Conservation (phyloP, 352 stramenopile species). For the Peronospora tabacina region DNA sequence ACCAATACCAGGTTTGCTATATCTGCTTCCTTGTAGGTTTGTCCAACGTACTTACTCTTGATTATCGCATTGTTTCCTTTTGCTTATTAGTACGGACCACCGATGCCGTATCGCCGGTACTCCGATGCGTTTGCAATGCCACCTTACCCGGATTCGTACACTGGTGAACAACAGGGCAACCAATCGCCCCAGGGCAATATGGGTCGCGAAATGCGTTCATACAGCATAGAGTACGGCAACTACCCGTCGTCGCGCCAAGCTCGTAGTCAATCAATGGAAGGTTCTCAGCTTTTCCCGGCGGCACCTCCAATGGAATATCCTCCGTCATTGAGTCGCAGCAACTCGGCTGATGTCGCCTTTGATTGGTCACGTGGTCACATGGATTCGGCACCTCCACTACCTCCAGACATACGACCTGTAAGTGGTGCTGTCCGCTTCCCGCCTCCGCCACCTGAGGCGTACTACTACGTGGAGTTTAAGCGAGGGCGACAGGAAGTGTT, state of each 20-base stretch:
- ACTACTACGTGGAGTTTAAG: constrained; percentile 96
- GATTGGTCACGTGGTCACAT: constrained; percentile 50
- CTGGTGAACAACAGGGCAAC: constrained; percentile 43
- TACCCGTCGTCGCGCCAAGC: constrained; percentile 48
- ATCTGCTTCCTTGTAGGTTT: background rate
- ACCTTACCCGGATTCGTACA: constrained; percentile 56
- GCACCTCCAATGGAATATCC: constrained; percentile 44
- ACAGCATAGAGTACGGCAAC: constrained; percentile 64
- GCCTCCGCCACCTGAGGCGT: constrained; percentile 60
- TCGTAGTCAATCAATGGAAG: constrained; percentile 73
- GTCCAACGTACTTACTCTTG: constrained; percentile 2
- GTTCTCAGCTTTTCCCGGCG: constrained; percentile 46
- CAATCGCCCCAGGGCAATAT: constrained; percentile 35
- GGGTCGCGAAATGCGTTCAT: constrained; percentile 55
- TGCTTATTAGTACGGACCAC: constrained; percentile 32
- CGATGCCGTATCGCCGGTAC: constrained; percentile 60
- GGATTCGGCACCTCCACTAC: constrained; percentile 46
- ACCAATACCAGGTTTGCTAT: constrained; percentile 52
- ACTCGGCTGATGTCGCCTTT: constrained; percentile 52
- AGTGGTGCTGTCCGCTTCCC: constrained; percentile 35
- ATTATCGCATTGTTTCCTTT: background rate
- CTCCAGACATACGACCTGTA: constrained; percentile 39
- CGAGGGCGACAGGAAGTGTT: constrained; percentile 88
- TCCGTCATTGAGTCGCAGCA: constrained; percentile 45
- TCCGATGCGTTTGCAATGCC: constrained; percentile 60